phyloP scores from a whole-genome alignment of 2,329 filamentous ascomycete genomes.

The Plectosphaerella sp. region DNA sequence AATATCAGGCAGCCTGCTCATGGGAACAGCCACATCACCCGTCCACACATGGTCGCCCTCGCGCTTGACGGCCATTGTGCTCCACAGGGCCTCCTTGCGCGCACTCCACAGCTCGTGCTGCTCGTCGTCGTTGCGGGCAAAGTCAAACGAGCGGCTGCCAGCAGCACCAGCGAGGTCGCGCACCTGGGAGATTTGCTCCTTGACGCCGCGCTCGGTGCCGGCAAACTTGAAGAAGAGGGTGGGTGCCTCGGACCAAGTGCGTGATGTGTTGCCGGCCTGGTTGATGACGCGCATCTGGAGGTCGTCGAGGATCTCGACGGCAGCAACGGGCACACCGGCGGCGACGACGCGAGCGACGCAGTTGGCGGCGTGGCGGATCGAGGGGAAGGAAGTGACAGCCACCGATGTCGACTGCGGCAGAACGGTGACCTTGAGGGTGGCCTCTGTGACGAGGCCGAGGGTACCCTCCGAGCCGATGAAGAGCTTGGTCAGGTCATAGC shows the following conservation, averaged over 20 bases:
- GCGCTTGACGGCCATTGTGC: conserved; percentile 63
- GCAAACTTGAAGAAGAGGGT: conserved; percentile 84
- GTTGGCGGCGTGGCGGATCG: conserved; percentile 66
- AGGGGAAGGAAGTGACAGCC: conserved; percentile 60
- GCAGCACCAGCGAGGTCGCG: conserved; percentile 55
- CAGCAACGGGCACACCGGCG: conserved; percentile 77
- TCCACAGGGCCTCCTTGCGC: conserved; percentile 80
- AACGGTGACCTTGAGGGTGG: conserved; percentile 79
- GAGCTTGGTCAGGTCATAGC: conserved; percentile 85
- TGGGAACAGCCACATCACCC: conserved; percentile 80
- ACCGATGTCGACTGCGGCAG: conserved; percentile 77
- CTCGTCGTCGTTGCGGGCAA: conserved; percentile 66
- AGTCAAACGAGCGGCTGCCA: conserved; percentile 69
- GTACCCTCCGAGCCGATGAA: conserved; percentile 93
- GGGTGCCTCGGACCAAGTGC: conserved; percentile 66
- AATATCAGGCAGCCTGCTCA: conserved; percentile 67
- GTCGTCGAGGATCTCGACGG: conserved; percentile 90
- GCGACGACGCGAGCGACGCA: conserved; percentile 79
- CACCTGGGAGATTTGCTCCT: conserved; percentile 72
- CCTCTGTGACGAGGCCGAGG: conserved; percentile 86
- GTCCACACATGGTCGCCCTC: conserved; percentile 76
- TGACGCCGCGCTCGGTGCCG: conserved; percentile 64
- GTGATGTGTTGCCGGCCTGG: conserved; percentile 59
- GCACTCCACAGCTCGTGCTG: conserved; percentile 77
- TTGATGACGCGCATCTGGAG: conserved; percentile 77